Percentiles rank a stretch among this genome's conserved stretches.
These are phyloP conservation scores for Globisporangium alternatum DNA, from an alignment of 352 stramenopile genomes.

Conservation along the genomic window DNA sequence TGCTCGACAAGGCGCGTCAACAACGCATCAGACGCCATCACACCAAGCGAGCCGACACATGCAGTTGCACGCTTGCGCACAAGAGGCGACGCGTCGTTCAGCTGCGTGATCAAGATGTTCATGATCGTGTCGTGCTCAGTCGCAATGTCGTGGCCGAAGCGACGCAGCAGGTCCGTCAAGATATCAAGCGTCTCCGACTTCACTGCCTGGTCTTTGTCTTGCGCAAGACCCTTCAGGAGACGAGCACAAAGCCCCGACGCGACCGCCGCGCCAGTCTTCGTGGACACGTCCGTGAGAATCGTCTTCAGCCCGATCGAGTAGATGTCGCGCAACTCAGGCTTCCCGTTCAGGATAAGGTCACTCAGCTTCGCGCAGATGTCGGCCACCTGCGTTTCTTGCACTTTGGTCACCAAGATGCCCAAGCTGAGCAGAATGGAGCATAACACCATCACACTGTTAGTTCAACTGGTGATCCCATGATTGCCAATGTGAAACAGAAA, in stretches of 20 bases:
- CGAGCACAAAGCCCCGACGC: conserved; percentile 64
- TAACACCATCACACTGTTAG: neutral
- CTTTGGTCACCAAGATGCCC: conserved; percentile 96
- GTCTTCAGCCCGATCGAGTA: conserved; percentile 99
- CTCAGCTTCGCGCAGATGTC: conserved; percentile 98
- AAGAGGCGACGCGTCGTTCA: conserved; percentile 79
- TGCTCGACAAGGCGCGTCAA: conserved; percentile 92
- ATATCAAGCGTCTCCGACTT: conserved; percentile 97
- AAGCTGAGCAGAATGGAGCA: conserved; percentile 41
- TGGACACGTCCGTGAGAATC: conserved; percentile 93
- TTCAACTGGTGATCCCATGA: neutral
- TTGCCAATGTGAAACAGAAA: neutral
- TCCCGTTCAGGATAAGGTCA: conserved; percentile 95
- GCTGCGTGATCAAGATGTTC: conserved; percentile 78
- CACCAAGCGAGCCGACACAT: conserved; percentile 93
- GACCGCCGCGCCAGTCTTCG: conserved; percentile 86
- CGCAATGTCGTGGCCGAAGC: conserved; percentile 92
- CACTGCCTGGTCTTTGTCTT: conserved; percentile 75
- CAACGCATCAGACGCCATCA: conserved; percentile 94
- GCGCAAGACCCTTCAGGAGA: conserved; percentile 57
- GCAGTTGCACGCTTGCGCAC: conserved; percentile 95
- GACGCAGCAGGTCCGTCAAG: conserved; percentile 94
- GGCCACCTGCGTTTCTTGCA: conserved; percentile 92
- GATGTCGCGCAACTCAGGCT: conserved; percentile 97
- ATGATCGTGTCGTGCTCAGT: conserved; percentile 91